These are phyloP conservation scores for Fusarium falciforme DNA, from an alignment of 2,329 filamentous ascomycete genomes.

Conservation along the genomic window DNA sequence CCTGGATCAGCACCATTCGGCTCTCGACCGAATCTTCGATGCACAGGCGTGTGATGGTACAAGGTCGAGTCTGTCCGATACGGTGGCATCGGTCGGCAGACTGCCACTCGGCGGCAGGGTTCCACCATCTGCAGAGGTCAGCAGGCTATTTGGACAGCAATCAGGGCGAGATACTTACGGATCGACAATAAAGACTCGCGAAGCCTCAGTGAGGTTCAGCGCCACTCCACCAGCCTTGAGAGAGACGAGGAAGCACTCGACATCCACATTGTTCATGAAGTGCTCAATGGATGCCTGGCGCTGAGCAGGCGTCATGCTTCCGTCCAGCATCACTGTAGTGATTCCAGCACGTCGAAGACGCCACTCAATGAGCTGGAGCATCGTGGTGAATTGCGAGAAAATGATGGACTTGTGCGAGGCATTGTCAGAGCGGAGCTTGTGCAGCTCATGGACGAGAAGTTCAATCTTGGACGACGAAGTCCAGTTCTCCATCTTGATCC, in stretches of 20 bases:
- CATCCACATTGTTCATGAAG: slow-evolving; percentile 94
- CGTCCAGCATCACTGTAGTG: slow-evolving; percentile 97
- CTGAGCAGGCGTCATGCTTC: slow-evolving; percentile 94
- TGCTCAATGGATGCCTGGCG: slow-evolving; percentile 94
- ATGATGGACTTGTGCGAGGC: slow-evolving; percentile 97
- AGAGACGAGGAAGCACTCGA: slow-evolving; percentile 96
- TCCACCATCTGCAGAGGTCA: slow-evolving; percentile 85
- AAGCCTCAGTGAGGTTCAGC: slow-evolving; percentile 94
- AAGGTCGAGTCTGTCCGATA: slow-evolving; percentile 93
- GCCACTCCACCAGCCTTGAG: slow-evolving; percentile 97
- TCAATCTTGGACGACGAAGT: slow-evolving; percentile 98
- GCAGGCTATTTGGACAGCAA: slow-evolving; percentile 4
- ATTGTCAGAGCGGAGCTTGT: slow-evolving; percentile 91
- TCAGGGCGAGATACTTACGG: slow-evolving; percentile 70
- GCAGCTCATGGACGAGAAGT: slow-evolving; percentile 92
- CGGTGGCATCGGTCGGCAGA: slow-evolving; percentile 94
- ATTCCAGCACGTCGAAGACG: slow-evolving; percentile 95
- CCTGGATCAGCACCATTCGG: slow-evolving; percentile 93
- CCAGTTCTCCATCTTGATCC: slow-evolving; percentile 99
- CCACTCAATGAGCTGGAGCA: slow-evolving; percentile 98
- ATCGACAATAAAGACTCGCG: slow-evolving; percentile 94
- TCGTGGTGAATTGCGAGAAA: slow-evolving; percentile 96
- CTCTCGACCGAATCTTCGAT: slow-evolving; percentile 98
- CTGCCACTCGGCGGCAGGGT: slow-evolving; percentile 99
- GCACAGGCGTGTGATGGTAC: slow-evolving; percentile 91